phyloP scores from a whole-genome alignment of 345 rosid species.

The Passiflora organensis region DNA sequence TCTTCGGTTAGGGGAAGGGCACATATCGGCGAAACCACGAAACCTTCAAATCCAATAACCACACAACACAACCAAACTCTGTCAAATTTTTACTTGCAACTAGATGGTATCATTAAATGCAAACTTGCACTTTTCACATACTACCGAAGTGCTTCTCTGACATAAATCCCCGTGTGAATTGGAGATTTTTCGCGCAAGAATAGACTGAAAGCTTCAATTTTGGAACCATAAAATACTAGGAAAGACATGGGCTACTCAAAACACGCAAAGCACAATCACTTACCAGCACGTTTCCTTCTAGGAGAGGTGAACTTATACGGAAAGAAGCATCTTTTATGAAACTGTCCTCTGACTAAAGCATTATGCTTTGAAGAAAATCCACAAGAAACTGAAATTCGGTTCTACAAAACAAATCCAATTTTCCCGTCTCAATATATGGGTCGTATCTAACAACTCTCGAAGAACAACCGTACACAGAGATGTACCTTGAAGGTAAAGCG shows the following conservation, averaged over 20 bases:
- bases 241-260: not conserved
- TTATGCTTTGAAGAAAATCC: slow-evolving; percentile 42
- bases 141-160: too few relatives aligned
- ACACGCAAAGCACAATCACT: not conserved
- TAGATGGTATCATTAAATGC: too few relatives aligned
- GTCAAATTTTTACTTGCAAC: too few relatives aligned
- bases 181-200: too few relatives aligned
- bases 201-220: too few relatives aligned
- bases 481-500: slow-evolving; percentile 34
- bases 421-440: too few relatives aligned
- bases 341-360: slow-evolving; percentile 43
- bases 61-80: slow-evolving; percentile 6
- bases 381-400: slow-evolving; percentile 32
- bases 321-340: slow-evolving; percentile 21
- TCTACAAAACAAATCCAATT: slow-evolving; percentile 25
- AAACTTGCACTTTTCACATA: too few relatives aligned
- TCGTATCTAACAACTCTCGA: too few relatives aligned
- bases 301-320: slow-evolving; percentile 17
- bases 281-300: slow-evolving; percentile 37
- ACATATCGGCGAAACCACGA: slow-evolving; percentile 53
- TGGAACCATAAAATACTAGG: not conserved
- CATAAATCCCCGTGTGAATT: too few relatives aligned
- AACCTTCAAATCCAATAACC: slow-evolving; percentile 25
- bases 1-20: slow-evolving; percentile 82
- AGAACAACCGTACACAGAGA: too few relatives aligned